Evolutionary conservation across 768 basidiomycete genomes (phyloP), one percentile per base, ranked within the genome.

Genomic region (Mycena latifolia): DNA sequence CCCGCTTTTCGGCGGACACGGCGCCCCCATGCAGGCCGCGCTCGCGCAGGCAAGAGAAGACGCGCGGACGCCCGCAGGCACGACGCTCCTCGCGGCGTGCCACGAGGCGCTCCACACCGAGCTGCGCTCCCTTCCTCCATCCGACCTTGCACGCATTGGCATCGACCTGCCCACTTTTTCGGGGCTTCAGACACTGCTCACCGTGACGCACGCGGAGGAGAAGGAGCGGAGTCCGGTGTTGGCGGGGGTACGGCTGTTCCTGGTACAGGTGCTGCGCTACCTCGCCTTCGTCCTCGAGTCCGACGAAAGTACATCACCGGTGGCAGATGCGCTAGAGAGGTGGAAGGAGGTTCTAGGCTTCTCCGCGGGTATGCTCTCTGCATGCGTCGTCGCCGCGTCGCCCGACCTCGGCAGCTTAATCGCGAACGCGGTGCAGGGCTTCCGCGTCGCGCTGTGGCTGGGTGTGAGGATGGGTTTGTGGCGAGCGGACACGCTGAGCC

Each of bases 1-100:
- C 48, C 88, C 86, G 5, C 74, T 88, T 20, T 90, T 90, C 69
- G 80, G 85, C 47, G 88, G 88, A 8, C 89, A 90, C 70, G 89
- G 86, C 3, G 80, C 83, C 4, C 54, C 78, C 14, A 66, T 78
- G 25, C 78, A 77, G 51, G 66, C 79, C 28, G 57, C 66, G 18
- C 72, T 75, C 33, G 77, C 78, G 18, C 81, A 81, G 70, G 82
- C 83, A 8, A 59, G 83, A 22, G 74, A 69, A 31, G 85, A 86
- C 65, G 81, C 83, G 20, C 73, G 76, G 28, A 80, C 82, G 15
- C 74, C 82, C 5, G 71, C 76, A 2, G 86, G 83, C 2, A 71
- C 77, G 14, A 70, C 85, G 35, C 77, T 90, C 31, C 77, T 89
- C 35, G 77, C 82, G 3, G 82, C 87, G 1, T 90, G 86, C 68